These are phyloP conservation scores for Trichoderma cornu-damae DNA, from an alignment of 2,329 filamentous ascomycete genomes.

Conservation along the genomic window DNA sequence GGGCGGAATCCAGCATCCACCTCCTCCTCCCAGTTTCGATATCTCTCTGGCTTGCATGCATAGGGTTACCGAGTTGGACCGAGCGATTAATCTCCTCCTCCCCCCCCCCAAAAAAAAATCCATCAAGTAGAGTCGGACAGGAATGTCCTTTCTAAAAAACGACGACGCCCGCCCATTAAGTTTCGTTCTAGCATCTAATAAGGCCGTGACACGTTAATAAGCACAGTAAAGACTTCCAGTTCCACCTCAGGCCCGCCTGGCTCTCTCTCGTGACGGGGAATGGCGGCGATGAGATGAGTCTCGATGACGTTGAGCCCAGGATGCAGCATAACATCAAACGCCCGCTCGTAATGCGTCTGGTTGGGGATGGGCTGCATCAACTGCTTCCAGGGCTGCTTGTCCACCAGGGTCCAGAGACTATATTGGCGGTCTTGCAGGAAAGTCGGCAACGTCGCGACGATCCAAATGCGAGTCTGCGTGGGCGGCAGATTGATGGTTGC, in stretches of 20 bases:
- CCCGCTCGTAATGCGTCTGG: conserved; percentile 55
- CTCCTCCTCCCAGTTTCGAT: background rate
- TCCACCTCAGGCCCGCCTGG: conserved; percentile 61
- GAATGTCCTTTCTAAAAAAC: background rate
- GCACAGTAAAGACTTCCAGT: conserved; percentile 72
- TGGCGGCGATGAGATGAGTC: conserved; percentile 68
- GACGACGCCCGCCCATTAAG: background rate
- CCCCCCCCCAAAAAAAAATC: too few relatives aligned
- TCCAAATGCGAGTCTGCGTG: conserved; percentile 64
- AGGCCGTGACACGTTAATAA: conserved; percentile 54
- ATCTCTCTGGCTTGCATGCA: background rate
- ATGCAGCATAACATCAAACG: conserved; percentile 69
- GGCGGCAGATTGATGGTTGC: conserved; percentile 65
- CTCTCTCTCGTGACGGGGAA: conserved; percentile 54
- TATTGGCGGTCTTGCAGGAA: conserved; percentile 63
- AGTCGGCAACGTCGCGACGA: conserved; percentile 61
- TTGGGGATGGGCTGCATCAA: conserved; percentile 46
- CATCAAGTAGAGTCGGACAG: background rate
- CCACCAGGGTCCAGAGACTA: conserved; percentile 69
- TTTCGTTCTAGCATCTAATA: conserved; percentile 4
- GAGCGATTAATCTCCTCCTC: too few relatives aligned
- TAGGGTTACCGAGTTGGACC: background rate
- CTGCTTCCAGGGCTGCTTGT: conserved; percentile 56
- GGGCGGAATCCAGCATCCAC: background rate
- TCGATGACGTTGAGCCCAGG: conserved; percentile 73